Conservation (phyloP, 2,329 filamentous ascomycete species). For the Trichothecium roseum region DNA sequence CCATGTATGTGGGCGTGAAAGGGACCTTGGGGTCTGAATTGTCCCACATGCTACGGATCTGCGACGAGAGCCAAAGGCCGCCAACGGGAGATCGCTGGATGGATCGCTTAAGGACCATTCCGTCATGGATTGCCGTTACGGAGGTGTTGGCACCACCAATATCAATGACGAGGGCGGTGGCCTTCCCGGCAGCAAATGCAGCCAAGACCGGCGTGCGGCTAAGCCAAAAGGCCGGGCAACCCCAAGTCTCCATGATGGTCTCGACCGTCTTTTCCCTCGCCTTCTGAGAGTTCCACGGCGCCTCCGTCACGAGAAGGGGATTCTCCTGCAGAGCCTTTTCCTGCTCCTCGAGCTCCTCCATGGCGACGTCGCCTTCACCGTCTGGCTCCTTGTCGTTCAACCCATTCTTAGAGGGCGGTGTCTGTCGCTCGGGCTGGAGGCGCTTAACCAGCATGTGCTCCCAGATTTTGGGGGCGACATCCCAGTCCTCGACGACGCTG, state of each 20-base stretch:
- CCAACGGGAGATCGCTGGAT: slow-evolving; percentile 77
- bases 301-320: slow-evolving; percentile 87
- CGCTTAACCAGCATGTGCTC: slow-evolving; percentile 85
- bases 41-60: slow-evolving; percentile 74
- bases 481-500: slow-evolving; percentile 93
- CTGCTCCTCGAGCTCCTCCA: slow-evolving; percentile 42
- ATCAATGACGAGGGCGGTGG: slow-evolving; percentile 85
- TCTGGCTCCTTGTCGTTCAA: slow-evolving; percentile 63
- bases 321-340: slow-evolving; percentile 83
- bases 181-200: slow-evolving; percentile 86
- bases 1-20: slow-evolving; percentile 75
- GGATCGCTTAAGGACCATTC: slow-evolving; percentile 85
- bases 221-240: slow-evolving; percentile 87
- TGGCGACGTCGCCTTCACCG: slow-evolving; percentile 38
- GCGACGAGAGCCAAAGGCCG: slow-evolving; percentile 81
- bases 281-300: slow-evolving; percentile 83
- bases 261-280: slow-evolving; percentile 90
- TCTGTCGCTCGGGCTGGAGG: slow-evolving; percentile 66
- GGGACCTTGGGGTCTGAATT: slow-evolving; percentile 59
- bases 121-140: slow-evolving; percentile 86
- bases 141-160: slow-evolving; percentile 82
- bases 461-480: slow-evolving; percentile 80
- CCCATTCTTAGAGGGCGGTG: slow-evolving; percentile 63
- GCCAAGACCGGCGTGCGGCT: slow-evolving; percentile 81
- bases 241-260: slow-evolving; percentile 95